These are phyloP conservation scores for Tetraselmis chui DNA, from an alignment of 139 green algal species.

Conservation along the genomic window DNA sequence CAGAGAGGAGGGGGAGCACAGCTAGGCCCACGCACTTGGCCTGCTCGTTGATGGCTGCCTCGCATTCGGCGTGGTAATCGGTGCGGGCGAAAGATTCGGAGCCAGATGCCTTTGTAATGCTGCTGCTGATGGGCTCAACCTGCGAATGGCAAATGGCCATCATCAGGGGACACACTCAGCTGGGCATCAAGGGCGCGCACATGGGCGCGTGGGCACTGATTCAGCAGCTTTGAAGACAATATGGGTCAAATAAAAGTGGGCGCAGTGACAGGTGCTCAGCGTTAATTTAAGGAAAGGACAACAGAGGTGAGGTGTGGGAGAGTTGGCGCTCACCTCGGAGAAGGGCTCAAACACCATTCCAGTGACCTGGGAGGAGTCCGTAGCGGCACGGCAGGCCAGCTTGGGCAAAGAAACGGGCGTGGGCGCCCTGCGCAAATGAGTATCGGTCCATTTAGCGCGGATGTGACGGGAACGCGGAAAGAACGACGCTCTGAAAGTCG, in stretches of 20 bases:
- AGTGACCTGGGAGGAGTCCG: conserved; percentile 11
- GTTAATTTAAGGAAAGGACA: neutral
- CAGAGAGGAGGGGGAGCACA: neutral
- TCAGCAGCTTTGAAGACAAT: neutral
- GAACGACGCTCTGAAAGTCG: too few species aligned
- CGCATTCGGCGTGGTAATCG: conserved; percentile 62
- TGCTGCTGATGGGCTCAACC: neutral
- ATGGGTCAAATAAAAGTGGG: neutral
- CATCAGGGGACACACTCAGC: too few species aligned
- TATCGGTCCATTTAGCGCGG: too few species aligned
- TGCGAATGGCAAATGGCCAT: neutral
- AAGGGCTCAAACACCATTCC: conserved; percentile 76
- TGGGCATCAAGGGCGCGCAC: neutral
- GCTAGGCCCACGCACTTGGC: conserved; percentile 77
- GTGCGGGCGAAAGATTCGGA: conserved; percentile 65
- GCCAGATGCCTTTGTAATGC: conserved; percentile 18
- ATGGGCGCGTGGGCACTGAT: neutral
- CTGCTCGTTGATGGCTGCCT: conserved; percentile 93
- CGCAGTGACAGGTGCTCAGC: neutral
- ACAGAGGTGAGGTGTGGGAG: conserved; percentile 43
- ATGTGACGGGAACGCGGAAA: too few species aligned
- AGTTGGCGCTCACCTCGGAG: conserved; percentile 59
- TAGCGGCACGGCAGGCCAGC: neutral
- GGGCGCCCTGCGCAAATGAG: too few species aligned
- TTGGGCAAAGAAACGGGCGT: too few species aligned